A percentile compares a stretch with the other conserved stretches of the same genome.
These are phyloP conservation scores for Plasmodium gonderi DNA, from an alignment of 169 alveolate genomes.

Conservation along the genomic window DNA sequence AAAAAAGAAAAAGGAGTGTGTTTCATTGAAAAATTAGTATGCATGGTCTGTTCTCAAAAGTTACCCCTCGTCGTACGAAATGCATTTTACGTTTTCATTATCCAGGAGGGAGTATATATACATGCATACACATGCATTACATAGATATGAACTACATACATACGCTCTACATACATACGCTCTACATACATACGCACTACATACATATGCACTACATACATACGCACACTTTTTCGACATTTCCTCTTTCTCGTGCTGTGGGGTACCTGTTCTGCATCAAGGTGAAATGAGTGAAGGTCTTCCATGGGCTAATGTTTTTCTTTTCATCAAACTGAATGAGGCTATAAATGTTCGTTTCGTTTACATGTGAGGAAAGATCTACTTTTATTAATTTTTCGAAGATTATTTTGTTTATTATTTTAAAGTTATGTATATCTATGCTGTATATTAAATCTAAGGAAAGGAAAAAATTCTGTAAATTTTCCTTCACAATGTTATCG, in stretches of 20 bases:
- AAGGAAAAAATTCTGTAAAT: constrained; percentile 22
- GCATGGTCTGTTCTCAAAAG: too few species aligned
- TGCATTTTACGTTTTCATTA: too few species aligned
- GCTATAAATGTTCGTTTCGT: constrained; percentile 53
- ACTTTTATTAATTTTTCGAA: constrained; percentile 50
- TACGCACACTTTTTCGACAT: neutral
- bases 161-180: too few species aligned
- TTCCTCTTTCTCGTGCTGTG: neutral
- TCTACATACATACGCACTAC: too few species aligned
- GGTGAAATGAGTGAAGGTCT: constrained; percentile 21
- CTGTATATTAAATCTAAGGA: constrained; percentile 53
- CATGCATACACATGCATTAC: neutral
- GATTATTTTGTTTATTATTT: constrained; percentile 48
- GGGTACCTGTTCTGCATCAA: constrained; percentile 57
- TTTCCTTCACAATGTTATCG: constrained; percentile 13
- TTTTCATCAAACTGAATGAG: constrained; percentile 45
- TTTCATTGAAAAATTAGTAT: too few species aligned
- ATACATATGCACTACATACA: neutral
- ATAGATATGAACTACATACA: too few species aligned
- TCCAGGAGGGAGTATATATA: neutral
- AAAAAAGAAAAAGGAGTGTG: neutral
- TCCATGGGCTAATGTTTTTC: constrained; percentile 27
- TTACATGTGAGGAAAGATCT: constrained; percentile 44
- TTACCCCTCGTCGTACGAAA: too few species aligned
- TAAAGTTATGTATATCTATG: constrained; percentile 42